A percentile compares a stretch with the other conserved stretches of the same genome.
Conservation (phyloP, 2,329 filamentous ascomycete species). For the Corniculantispora saksenae region DNA sequence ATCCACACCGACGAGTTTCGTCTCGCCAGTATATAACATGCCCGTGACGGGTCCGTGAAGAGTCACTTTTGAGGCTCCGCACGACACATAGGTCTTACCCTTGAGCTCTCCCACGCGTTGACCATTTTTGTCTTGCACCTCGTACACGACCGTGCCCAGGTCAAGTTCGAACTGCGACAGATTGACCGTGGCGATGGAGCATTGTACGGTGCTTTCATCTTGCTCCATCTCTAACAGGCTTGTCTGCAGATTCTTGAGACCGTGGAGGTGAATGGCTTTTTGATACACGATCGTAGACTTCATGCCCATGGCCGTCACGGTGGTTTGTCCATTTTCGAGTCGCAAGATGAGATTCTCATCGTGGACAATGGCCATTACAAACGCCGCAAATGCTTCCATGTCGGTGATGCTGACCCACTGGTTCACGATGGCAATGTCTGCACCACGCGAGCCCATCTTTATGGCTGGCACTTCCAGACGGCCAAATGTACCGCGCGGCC, state of each 20-base stretch:
- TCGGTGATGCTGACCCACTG: constrained; percentile 5
- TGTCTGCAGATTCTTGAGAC: background rate
- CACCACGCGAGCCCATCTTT: constrained; percentile 18
- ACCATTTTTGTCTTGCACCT: constrained; percentile 11
- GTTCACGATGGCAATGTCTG: constrained; percentile 8
- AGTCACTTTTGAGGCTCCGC: background rate
- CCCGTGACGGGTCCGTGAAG: background rate
- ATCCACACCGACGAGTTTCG: constrained; percentile 12
- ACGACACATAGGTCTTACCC: constrained; percentile 1
- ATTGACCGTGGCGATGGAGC: constrained; percentile 1
- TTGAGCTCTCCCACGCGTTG: constrained; percentile 2
- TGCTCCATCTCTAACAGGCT: background rate
- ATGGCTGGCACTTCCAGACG: constrained; percentile 12
- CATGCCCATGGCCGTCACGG: constrained; percentile 13
- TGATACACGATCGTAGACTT: constrained; percentile 14
- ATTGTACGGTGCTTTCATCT: background rate
- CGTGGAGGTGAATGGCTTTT: constrained; percentile 8
- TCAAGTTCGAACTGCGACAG: constrained; percentile 17
- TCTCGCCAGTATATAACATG: background rate
- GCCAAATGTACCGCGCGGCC: constrained; percentile 10
- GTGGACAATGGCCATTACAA: constrained; percentile 7
- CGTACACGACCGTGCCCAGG: constrained; percentile 10
- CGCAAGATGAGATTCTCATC: constrained; percentile 4
- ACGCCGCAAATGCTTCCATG: constrained; percentile 13
- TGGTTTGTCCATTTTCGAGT: constrained; percentile 10